phyloP scores from a whole-genome alignment of 257 asterid genomes.

The Apocynum venetum region DNA sequence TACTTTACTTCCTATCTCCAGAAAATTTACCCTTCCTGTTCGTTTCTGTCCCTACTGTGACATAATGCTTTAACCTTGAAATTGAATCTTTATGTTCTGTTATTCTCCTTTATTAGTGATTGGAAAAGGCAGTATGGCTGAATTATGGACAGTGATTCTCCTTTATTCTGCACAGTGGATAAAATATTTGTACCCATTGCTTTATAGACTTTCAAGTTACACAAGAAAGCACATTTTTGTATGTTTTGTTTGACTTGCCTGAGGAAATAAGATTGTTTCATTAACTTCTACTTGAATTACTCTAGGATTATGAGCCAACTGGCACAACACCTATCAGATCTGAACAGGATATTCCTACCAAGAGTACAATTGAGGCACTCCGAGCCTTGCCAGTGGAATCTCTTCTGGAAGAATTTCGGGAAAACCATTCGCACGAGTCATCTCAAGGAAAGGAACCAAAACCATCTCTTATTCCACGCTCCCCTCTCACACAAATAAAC shows the following conservation, averaged over 20 bases:
- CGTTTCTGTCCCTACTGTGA: background rate
- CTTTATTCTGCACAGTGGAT: background rate
- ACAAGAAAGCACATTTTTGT: background rate
- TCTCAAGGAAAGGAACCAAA: constrained; percentile 43
- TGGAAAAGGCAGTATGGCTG: background rate
- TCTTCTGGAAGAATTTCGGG: constrained; percentile 67
- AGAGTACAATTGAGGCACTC: constrained; percentile 64
- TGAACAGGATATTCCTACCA: constrained; percentile 66
- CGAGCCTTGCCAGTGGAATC: constrained; percentile 69
- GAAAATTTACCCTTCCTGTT: background rate
- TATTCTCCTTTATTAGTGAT: background rate
- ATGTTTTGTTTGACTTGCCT: background rate
- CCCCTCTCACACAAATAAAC: constrained; percentile 71
- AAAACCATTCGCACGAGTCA: constrained; percentile 46
- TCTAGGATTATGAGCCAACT: constrained; percentile 71
- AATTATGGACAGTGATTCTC: too few species aligned
- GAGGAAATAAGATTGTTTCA: background rate
- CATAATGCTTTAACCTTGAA: background rate
- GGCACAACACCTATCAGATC: constrained; percentile 61
- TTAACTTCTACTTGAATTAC: constrained; percentile 9
- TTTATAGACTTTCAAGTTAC: background rate
- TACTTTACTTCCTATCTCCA: background rate
- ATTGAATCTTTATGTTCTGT: background rate
- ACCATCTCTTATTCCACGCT: constrained; percentile 53
- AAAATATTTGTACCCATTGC: background rate